These are phyloP conservation scores for Yamagishiella unicocca DNA, from an alignment of 139 green algal genomes.

Conservation along the genomic window DNA sequence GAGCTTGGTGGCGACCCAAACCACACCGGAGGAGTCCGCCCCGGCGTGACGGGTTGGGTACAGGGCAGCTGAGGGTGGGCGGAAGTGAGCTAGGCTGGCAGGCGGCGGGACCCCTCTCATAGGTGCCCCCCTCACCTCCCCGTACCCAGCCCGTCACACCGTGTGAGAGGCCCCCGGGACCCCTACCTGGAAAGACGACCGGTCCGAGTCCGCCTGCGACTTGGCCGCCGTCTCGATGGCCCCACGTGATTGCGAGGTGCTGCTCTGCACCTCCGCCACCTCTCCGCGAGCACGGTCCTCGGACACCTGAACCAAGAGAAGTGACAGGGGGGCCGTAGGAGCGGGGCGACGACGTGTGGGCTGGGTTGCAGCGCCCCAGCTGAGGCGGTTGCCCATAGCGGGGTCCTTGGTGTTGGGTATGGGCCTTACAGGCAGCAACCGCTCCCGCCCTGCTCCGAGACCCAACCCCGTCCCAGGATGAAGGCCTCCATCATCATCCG, in stretches of 20 bases:
- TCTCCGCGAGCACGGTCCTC: constrained; percentile 56
- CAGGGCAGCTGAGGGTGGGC: not conserved
- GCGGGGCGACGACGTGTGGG: too few relatives aligned
- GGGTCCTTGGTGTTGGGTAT: too few relatives aligned
- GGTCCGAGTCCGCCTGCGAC: constrained; percentile 20
- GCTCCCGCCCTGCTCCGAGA: too few relatives aligned
- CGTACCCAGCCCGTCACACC: not conserved
- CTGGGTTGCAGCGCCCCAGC: too few relatives aligned
- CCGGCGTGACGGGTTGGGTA: too few relatives aligned
- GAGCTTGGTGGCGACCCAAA: not conserved
- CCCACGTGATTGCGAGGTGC: not conserved
- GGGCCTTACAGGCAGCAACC: too few relatives aligned
- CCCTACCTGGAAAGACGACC: constrained; percentile 29
- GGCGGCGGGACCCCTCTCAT: not conserved
- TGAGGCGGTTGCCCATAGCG: too few relatives aligned
- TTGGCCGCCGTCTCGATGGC: constrained; percentile 6
- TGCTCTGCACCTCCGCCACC: constrained; percentile 51
- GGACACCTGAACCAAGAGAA: constrained; percentile 40
- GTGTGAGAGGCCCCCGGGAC: too few relatives aligned
- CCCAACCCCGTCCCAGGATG: too few relatives aligned
- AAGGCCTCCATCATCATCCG: not conserved
- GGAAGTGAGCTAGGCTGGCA: not conserved
- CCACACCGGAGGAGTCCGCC: too few relatives aligned
- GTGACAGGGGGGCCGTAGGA: too few relatives aligned
- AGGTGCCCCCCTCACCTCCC: not conserved